These are phyloP conservation scores for Mycena indigotica DNA, from an alignment of 768 basidiomycete species.

Conservation along the genomic window DNA sequence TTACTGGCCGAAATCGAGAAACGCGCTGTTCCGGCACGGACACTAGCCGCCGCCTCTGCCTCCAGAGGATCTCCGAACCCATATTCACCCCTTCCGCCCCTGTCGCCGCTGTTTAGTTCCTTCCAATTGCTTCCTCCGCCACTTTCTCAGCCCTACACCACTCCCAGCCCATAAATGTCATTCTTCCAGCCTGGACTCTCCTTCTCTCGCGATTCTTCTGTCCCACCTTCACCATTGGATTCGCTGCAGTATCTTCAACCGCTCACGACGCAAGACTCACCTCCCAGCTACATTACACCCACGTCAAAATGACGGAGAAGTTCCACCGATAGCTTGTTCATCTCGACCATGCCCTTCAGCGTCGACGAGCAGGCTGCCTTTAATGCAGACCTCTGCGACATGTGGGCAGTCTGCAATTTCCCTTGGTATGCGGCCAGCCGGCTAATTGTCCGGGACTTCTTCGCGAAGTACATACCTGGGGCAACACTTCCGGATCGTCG, in stretches of 20 bases:
- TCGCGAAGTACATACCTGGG: conserved; percentile 22
- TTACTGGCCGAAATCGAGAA: too few species aligned
- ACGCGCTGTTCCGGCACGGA: too few species aligned
- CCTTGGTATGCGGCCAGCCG: conserved; percentile 24
- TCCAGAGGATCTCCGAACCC: too few species aligned
- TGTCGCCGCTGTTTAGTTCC: too few species aligned
- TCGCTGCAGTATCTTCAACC: neutral
- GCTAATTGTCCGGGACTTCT: conserved; percentile 14
- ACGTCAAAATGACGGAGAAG: neutral
- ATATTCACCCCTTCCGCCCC: too few species aligned
- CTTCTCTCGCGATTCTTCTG: neutral
- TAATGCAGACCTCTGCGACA: conserved; percentile 17
- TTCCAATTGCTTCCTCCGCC: neutral
- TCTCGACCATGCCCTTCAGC: neutral
- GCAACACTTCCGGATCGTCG: conserved; percentile 9
- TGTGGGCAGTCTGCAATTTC: conserved; percentile 19
- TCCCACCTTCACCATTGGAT: neutral
- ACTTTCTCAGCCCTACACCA: neutral
- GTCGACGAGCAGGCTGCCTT: neutral
- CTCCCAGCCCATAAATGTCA: neutral
- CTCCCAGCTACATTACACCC: neutral
- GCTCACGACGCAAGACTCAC: neutral
- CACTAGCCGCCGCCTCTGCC: too few species aligned
- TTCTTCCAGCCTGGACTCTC: neutral
- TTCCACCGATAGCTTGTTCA: neutral